Conservation (phyloP, 225 moss, liverwort and hornwort species). For the Lunularia cruciata region DNA sequence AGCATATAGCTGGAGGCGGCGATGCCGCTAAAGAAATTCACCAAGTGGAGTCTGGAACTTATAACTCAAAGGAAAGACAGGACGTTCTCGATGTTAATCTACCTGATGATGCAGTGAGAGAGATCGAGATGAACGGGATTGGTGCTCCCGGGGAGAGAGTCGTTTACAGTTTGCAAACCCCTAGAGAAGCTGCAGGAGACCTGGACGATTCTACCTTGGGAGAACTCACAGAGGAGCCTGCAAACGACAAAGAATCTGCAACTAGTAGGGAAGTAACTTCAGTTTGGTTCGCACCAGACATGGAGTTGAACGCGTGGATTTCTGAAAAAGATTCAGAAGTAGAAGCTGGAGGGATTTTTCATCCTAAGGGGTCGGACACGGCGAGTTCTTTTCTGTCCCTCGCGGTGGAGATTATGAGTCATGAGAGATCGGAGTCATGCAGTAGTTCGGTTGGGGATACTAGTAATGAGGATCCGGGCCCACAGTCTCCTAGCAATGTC, state of each 20-base stretch:
- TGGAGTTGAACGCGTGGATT: constrained; percentile 9
- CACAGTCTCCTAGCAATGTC: constrained; percentile 4
- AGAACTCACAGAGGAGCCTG: neutral
- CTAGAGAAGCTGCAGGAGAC: neutral
- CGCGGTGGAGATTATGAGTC: neutral
- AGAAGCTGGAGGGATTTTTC: neutral
- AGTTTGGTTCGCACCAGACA: neutral
- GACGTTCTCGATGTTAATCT: no score
- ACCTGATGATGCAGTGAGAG: no score
- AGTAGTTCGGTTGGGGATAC: neutral
- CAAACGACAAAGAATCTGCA: neutral
- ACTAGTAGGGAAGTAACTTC: neutral
- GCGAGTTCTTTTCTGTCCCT: neutral
- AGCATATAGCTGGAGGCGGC: no score
- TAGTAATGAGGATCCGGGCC: neutral
- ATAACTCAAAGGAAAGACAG: no score
- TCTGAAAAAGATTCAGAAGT: constrained; percentile 11
- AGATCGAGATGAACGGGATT: neutral
- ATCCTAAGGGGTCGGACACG: neutral
- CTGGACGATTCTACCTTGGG: neutral
- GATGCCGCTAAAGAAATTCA: no score
- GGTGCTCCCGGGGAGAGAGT: neutral
- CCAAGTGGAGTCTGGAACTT: no score
- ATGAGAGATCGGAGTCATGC: constrained; percentile 9
- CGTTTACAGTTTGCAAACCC: neutral